Conservation (phyloP, 1,139 yeast genomes). For the Meyerozyma carpophila region DNA sequence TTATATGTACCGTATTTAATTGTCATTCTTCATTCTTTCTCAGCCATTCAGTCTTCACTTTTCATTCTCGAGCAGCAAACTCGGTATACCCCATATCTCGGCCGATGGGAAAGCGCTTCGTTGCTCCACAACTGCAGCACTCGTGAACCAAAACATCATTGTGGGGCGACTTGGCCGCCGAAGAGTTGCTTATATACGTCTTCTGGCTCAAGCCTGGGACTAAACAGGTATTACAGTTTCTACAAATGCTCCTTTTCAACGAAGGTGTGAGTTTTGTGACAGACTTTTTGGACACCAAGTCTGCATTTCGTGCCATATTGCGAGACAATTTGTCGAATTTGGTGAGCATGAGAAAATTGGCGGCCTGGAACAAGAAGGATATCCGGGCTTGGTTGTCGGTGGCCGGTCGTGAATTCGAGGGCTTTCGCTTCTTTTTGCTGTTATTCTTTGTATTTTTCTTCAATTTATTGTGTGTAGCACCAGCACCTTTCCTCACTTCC, state of each 20-base stretch:
- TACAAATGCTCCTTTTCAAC: constrained; percentile 59
- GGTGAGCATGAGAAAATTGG: constrained; percentile 23
- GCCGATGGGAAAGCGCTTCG: constrained; percentile 10
- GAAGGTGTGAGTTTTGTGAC: constrained; percentile 58
- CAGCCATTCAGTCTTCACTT: too few species aligned
- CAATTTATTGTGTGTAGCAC: not conserved
- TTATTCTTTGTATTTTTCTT: not conserved
- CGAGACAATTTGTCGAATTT: constrained; percentile 38
- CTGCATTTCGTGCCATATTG: constrained; percentile 41
- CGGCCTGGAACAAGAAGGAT: constrained; percentile 51
- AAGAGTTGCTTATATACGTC: constrained; percentile 24
- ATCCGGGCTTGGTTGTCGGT: constrained; percentile 56
- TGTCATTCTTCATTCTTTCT: too few species aligned
- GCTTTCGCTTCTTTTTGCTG: not conserved
- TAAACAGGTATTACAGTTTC: constrained; percentile 45
- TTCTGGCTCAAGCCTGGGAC: constrained; percentile 42
- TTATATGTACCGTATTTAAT: too few species aligned
- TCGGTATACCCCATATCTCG: constrained; percentile 5
- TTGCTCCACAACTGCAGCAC: constrained; percentile 7
- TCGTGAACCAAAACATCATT: constrained; percentile 24
- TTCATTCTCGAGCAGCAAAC: not conserved
- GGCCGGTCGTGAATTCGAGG: not conserved
- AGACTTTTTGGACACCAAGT: constrained; percentile 53
- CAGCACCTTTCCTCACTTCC: too few species aligned
- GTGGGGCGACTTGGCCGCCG: constrained; percentile 18